These are phyloP conservation scores for Phytopythium oedochilum DNA, from an alignment of 352 stramenopile species.

Conservation along the genomic window DNA sequence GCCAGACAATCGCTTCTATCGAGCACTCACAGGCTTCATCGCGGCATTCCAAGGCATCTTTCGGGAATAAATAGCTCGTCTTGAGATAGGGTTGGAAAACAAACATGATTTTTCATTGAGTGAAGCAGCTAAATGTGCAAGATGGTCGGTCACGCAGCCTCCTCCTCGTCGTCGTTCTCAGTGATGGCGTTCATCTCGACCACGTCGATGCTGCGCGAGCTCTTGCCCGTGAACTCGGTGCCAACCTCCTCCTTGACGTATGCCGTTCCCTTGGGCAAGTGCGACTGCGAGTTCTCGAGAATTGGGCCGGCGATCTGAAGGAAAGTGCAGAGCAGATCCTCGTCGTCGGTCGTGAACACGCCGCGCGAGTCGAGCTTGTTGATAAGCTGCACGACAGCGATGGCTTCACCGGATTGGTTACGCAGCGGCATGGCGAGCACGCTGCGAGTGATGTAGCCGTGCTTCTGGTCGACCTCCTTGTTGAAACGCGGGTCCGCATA, in stretches of 20 bases:
- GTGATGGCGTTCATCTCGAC: slow-evolving; percentile 83
- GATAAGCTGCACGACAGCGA: slow-evolving; percentile 87
- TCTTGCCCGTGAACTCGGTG: slow-evolving; percentile 61
- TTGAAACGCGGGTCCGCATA: slow-evolving; percentile 89
- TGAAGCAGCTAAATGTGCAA: neutral
- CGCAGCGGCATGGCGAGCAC: slow-evolving; percentile 87
- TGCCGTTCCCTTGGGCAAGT: slow-evolving; percentile 44
- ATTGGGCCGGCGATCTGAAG: slow-evolving; percentile 87
- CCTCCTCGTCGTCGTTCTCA: slow-evolving; percentile 73
- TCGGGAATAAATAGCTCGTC: neutral
- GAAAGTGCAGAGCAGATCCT: slow-evolving; percentile 84
- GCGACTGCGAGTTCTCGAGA: slow-evolving; percentile 80
- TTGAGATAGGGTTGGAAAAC: neutral
- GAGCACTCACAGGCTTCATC: neutral
- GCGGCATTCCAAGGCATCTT: neutral
- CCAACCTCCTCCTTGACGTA: slow-evolving; percentile 36
- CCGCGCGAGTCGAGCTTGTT: slow-evolving; percentile 76
- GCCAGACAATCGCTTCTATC: too few species aligned
- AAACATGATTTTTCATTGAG: neutral
- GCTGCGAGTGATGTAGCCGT: slow-evolving; percentile 81
- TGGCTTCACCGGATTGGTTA: slow-evolving; percentile 64
- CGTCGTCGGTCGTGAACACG: slow-evolving; percentile 83
- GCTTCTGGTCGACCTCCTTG: slow-evolving; percentile 86
- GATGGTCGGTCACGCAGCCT: neutral
- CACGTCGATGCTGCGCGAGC: slow-evolving; percentile 29